Base-by-base conservation (phyloP, 495 filamentous ascomycete species). In the Rostrohypoxylon terebratum region DNA sequence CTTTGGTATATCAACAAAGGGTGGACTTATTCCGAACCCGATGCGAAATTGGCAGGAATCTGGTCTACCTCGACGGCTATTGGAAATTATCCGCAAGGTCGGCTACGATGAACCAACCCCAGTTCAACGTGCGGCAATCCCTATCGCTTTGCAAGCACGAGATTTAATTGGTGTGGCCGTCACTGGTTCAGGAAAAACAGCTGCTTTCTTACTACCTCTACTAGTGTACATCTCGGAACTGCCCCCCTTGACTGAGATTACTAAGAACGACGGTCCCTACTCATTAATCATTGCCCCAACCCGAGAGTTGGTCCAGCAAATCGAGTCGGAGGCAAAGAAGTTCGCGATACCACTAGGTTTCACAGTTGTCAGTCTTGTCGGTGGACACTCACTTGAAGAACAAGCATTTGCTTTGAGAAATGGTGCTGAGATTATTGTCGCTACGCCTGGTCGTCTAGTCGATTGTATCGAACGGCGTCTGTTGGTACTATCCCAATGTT, bases 151-250 rank as follows among this genome's bases (percentile, higher is more conserved):
- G 31, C 95, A 97, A 72, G 92, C 90, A 20, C 87, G 96, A 74
- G 96, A 99, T 82, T 87, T 99, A 36, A 98, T 99, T 72, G 96
- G 94, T 85, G 96, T 99, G 31, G 96, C 96, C 67, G 95, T 98
- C 21, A 99, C 96, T 10, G 96, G 96, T 89, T 99, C 96, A 63
- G 96, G 96, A 86, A 99, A 99, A 82, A 99, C 96, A 3, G 96
- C 96, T 6, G 91, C 96, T 10, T 99, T 99, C 83, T 84, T 98
- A 21, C 86, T 99, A 42, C 96, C 96, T 2, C 83, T 99, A 18
- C 87, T 99, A n/a, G 93, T 96, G 14, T 99, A 99, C 83, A 99
- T 99, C 63, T 92, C 93, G 0, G 92, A 97, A 72, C 82, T 99
- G 4, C 94, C 94, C 13, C 87, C 92, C 8, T 86, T 98, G 48